A percentile compares a stretch with the other conserved stretches of the same genome.
These are phyloP conservation scores for Nidula niveotomentosa DNA, from an alignment of 1,284 basidiomycete species.

Conservation along the genomic window DNA sequence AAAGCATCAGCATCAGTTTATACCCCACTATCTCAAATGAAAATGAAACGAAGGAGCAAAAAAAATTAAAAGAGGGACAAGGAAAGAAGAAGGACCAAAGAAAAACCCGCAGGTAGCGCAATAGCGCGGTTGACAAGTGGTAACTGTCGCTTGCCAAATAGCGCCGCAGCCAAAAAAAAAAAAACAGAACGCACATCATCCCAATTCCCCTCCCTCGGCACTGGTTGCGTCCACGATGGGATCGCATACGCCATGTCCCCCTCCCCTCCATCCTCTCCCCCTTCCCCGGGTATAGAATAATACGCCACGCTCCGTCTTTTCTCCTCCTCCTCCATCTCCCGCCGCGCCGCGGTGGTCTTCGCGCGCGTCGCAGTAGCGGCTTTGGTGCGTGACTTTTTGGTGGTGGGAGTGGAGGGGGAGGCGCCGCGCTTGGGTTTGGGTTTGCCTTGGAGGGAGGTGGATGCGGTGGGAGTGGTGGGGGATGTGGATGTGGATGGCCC, in stretches of 20 bases:
- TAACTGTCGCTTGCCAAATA: too few species aligned
- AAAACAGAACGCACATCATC: slow-evolving; percentile 58
- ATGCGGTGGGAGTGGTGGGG: slow-evolving; percentile 7
- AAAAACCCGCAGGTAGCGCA: too few species aligned
- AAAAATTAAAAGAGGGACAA: background rate
- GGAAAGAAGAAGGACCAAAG: too few species aligned
- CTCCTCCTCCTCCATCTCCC: slow-evolving; percentile 27
- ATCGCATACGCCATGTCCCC: slow-evolving; percentile 64
- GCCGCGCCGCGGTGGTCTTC: slow-evolving; percentile 26
- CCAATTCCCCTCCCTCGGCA: slow-evolving; percentile 66
- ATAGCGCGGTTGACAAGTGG: too few species aligned
- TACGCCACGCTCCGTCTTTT: slow-evolving; percentile 50
- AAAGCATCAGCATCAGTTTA: too few species aligned
- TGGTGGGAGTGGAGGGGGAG: slow-evolving; percentile 14
- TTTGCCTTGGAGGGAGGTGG: slow-evolving; percentile 7
- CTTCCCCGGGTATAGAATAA: slow-evolving; percentile 58
- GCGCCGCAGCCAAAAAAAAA: background rate
- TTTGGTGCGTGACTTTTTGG: slow-evolving; percentile 30
- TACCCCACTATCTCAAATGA: too few species aligned
- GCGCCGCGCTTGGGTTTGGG: slow-evolving; percentile 19
- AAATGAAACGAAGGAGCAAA: background rate
- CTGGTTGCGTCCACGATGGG: slow-evolving; percentile 75
- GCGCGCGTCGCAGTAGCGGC: slow-evolving; percentile 28
- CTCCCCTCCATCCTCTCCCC: slow-evolving; percentile 39
- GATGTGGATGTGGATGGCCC: slow-evolving; percentile 4